phyloP scores from a whole-genome alignment of 257 asterid genomes.

The Fraxinus anomala region DNA sequence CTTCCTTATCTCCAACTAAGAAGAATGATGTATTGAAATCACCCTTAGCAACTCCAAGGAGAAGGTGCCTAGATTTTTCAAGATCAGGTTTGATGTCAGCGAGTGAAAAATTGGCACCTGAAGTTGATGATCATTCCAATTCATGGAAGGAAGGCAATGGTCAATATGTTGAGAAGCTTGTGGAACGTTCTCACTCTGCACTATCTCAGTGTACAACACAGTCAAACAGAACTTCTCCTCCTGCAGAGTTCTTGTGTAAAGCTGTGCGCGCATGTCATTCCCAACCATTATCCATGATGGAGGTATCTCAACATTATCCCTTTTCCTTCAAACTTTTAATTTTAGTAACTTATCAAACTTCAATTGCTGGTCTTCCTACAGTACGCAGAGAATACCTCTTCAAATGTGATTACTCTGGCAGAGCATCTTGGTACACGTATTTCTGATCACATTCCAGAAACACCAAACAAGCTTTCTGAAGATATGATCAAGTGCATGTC shows the following conservation, averaged over 20 bases:
- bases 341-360: constrained; percentile 10
- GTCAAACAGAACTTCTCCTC: constrained; percentile 57
- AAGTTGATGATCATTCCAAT: constrained; percentile 36
- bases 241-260: constrained; percentile 59
- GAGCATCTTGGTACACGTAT: constrained; percentile 94
- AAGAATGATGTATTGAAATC: constrained; percentile 44
- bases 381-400: constrained; percentile 68
- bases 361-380: constrained; percentile 35
- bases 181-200: constrained; percentile 78
- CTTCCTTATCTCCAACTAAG: constrained; percentile 60
- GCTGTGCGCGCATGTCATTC: constrained; percentile 89
- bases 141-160: constrained; percentile 41
- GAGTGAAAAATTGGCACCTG: constrained; percentile 37
- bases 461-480: constrained; percentile 90
- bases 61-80: constrained; percentile 76
- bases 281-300: constrained; percentile 91
- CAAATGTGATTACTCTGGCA: constrained; percentile 77
- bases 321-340: constrained; percentile 1
- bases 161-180: constrained; percentile 48
- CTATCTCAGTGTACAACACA: constrained; percentile 61
- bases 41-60: constrained; percentile 64
- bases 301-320: constrained; percentile 50
- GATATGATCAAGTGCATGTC: constrained; percentile 96
- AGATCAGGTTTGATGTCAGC: constrained; percentile 46
- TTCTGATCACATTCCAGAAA: constrained; percentile 75